phyloP scores from a whole-genome alignment of 139 green algal genomes.

The Micractinium sp. region DNA sequence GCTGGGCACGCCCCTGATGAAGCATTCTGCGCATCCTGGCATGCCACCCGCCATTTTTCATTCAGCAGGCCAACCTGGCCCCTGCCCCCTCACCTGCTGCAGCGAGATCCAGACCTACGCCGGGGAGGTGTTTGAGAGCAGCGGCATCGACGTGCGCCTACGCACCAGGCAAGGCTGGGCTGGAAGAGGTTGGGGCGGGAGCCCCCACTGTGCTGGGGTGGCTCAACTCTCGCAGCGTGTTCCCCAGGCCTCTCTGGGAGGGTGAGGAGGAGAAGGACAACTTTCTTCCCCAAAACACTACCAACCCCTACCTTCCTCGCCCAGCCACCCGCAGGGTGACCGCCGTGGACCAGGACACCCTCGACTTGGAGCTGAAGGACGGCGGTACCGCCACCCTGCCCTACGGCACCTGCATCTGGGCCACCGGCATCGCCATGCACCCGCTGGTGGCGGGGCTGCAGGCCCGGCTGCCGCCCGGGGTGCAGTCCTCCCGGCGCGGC shows the following conservation, averaged over 20 bases:
- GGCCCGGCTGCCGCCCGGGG: constrained; percentile 20
- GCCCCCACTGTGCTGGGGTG: too few relatives aligned
- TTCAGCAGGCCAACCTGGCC: too few relatives aligned
- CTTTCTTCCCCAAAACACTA: too few relatives aligned
- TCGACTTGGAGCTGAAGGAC: constrained; percentile 17
- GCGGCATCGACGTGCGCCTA: background rate
- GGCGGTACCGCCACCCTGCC: constrained; percentile 15
- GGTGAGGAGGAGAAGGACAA: too few relatives aligned
- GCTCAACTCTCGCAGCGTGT: too few relatives aligned
- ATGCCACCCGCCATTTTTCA: too few relatives aligned
- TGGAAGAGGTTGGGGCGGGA: too few relatives aligned
- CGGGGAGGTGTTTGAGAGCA: background rate
- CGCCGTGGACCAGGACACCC: background rate
- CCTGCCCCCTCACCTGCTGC: background rate
- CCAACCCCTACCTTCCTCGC: too few relatives aligned
- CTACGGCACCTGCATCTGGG: constrained; percentile 62
- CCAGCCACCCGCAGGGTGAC: constrained; percentile 8
- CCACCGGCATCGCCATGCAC: constrained; percentile 59
- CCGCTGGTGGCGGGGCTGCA: constrained; percentile 30
- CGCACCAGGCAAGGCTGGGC: background rate
- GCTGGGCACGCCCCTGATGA: too few relatives aligned
- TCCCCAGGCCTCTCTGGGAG: too few relatives aligned
- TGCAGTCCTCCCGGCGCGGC: constrained; percentile 22
- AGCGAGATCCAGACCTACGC: constrained; percentile 16
- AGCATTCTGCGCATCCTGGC: too few relatives aligned